Conservation (phyloP, 129 eudicot genomes). For the Flaveria ramosissima region DNA sequence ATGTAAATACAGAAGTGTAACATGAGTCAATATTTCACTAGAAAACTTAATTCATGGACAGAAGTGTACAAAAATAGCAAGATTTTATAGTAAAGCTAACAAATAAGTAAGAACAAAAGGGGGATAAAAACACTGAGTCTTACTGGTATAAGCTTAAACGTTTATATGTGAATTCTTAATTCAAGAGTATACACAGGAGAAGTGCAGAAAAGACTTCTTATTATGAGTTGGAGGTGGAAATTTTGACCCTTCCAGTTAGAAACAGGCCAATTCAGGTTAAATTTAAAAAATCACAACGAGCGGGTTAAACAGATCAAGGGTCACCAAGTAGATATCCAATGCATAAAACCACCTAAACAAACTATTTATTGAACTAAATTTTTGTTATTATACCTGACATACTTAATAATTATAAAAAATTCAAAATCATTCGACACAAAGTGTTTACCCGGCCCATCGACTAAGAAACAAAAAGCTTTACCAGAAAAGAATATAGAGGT, state of each 20-base stretch:
- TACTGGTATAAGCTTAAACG: background rate
- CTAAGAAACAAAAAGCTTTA: background rate
- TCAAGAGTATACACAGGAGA: background rate
- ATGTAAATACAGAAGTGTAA: background rate
- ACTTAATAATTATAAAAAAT: background rate
- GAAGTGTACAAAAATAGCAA: background rate
- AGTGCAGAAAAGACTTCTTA: background rate
- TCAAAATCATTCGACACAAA: background rate
- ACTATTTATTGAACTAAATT: background rate
- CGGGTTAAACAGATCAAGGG: background rate
- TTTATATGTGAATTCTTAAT: background rate
- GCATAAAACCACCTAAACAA: background rate
- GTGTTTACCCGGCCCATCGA: too few species aligned
- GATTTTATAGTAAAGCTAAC: constrained; percentile 21
- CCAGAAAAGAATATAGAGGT: background rate
- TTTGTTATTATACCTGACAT: background rate
- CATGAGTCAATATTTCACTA: constrained; percentile 1
- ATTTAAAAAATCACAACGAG: background rate
- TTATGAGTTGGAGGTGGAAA: background rate
- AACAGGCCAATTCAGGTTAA: background rate
- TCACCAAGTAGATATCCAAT: background rate
- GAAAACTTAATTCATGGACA: constrained; percentile 7
- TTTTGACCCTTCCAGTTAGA: background rate
- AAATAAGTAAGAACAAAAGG: constrained; percentile 11
- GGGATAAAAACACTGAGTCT: constrained; percentile 16